Evolutionary conservation across 2,329 filamentous ascomycete genomes (phyloP).

Genomic region (Trichophyton mentagrophytes): DNA sequence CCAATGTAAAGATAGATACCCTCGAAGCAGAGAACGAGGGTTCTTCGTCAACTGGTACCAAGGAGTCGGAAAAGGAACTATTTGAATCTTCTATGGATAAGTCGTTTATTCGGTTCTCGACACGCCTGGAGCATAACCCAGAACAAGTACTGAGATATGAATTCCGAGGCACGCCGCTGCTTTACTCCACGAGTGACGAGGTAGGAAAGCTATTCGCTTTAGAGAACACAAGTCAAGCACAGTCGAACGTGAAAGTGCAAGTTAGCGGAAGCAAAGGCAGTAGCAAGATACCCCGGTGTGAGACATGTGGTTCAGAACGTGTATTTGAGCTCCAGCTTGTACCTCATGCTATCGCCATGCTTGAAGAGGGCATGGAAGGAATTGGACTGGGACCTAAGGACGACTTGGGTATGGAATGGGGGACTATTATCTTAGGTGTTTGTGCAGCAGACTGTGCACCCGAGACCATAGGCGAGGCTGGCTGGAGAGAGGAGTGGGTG

Average conservation of each 20-base stretch:
- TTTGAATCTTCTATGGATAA: slow-evolving; percentile 66
- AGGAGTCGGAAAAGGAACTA: slow-evolving; percentile 45
- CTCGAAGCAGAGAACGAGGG: slow-evolving; percentile 25
- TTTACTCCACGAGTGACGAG: slow-evolving; percentile 67
- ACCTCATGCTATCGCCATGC: slow-evolving; percentile 75
- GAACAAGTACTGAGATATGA: slow-evolving; percentile 75
- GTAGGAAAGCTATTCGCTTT: slow-evolving; percentile 52
- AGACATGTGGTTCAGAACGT: slow-evolving; percentile 59
- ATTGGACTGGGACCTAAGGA: slow-evolving; percentile 44
- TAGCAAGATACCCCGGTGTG: slow-evolving; percentile 57
- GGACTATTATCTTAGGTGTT: slow-evolving; percentile 75
- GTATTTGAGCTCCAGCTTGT: slow-evolving; percentile 88
- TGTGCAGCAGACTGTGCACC: slow-evolving; percentile 69
- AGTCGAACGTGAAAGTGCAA: slow-evolving; percentile 18
- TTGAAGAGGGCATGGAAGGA: slow-evolving; percentile 59
- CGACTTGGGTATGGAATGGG: slow-evolving; percentile 91
- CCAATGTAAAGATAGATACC: slow-evolving; percentile 34
- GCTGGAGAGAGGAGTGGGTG: slow-evolving; percentile 90
- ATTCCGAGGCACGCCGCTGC: slow-evolving; percentile 56
- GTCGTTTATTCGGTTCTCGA: slow-evolving; percentile 68
- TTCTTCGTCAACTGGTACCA: slow-evolving; percentile 14
- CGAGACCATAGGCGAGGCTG: slow-evolving; percentile 49
- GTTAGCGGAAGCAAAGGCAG: slow-evolving; percentile 12
- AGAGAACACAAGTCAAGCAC: slow-evolving; percentile 12
- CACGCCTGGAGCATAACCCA: slow-evolving; percentile 64